Evolutionary conservation across 2,329 filamentous ascomycete genomes (phyloP), one percentile per base, ranked within the genome.

Genomic region (Fusarium austroafricanum): DNA sequence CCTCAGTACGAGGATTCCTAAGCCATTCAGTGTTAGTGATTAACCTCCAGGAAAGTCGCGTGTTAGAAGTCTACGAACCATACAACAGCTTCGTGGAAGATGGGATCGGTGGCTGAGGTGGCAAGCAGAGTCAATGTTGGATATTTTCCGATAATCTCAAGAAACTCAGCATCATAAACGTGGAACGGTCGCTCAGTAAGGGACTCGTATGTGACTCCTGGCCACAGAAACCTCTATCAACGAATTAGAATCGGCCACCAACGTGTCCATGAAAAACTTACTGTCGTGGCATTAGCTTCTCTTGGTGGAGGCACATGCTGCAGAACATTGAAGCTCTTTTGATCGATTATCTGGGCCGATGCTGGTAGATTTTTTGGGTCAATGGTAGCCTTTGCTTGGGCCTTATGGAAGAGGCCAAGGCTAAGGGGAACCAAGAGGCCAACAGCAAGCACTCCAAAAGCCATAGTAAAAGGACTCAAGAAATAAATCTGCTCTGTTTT

Each of bases 1-100:
- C 84, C 20, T 86, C 81, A 0, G 82, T 85, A 1, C 79, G 79
- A 18, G 72, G 76, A 23, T 80, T 82, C 70, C 73, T 75, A 9
- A 0, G 3, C 29, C 1, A 5, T 9, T 7, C 2, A 1, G 3
- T n/a, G 4, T 61, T 3, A 49, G 43, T 26, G 5, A 10, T 20
- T 15, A 3, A 1, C 4, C 3, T 14, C 3, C 6, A 8, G 3
- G 1, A 10, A 6, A 11, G 14, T 9, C 15, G 5, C 1, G 18
- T 2, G 4, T 7, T 2, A 10, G 1, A 2, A 6, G 2, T 18
- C 0, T 3, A 62, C 70, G 14, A 38, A 73, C 83, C 84, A 88
- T 1, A 86, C 80, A 11, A 85, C 83, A 9, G 85, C 86, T 67
- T 88, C 86, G 55, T 88, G 86, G 43, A 86, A 88, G 7, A 85